phyloP scores from a whole-genome alignment of 352 stramenopile species.

The Phytophthora kernoviae region DNA sequence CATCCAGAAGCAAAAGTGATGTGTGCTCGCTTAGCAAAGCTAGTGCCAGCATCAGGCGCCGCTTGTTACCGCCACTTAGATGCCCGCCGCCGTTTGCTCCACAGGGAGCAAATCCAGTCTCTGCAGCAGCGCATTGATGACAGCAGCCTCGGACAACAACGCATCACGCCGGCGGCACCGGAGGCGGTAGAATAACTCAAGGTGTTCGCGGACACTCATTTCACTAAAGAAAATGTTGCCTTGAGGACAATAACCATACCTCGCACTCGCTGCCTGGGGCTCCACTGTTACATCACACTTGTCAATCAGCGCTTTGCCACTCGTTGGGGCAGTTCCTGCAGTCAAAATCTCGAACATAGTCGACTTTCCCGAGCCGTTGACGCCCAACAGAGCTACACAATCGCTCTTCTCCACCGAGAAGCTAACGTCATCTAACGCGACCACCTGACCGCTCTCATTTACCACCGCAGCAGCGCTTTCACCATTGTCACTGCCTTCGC shows the following conservation, averaged over 20 bases:
- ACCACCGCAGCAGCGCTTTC: constrained; percentile 27
- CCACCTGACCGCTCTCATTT: constrained; percentile 59
- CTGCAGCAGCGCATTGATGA: constrained; percentile 51
- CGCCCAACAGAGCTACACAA: constrained; percentile 92
- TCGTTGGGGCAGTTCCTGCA: constrained; percentile 82
- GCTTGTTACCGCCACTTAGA: constrained; percentile 85
- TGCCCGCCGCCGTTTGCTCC: constrained; percentile 56
- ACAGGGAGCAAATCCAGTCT: constrained; percentile 72
- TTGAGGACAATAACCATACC: constrained; percentile 84
- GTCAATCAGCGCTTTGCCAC: constrained; percentile 61
- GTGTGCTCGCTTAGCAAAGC: constrained; percentile 71
- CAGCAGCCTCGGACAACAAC: constrained; percentile 27
- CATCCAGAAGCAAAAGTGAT: constrained; percentile 74
- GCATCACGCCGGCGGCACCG: constrained; percentile 36
- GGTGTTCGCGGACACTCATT: constrained; percentile 74
- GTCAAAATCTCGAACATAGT: constrained; percentile 97
- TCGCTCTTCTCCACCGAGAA: constrained; percentile 88
- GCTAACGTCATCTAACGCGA: constrained; percentile 76
- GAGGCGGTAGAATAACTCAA: constrained; percentile 73
- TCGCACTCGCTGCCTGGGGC: constrained; percentile 52
- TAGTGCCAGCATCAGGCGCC: constrained; percentile 78
- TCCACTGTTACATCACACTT: constrained; percentile 60
- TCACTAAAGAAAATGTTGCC: constrained; percentile 78
- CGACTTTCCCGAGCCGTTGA: constrained; percentile 97
- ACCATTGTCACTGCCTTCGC: constrained; percentile 1